Evolutionary conservation across 2,329 filamentous ascomycete genomes (phyloP).

Genomic region (Ceratocystis lukuohia): DNA sequence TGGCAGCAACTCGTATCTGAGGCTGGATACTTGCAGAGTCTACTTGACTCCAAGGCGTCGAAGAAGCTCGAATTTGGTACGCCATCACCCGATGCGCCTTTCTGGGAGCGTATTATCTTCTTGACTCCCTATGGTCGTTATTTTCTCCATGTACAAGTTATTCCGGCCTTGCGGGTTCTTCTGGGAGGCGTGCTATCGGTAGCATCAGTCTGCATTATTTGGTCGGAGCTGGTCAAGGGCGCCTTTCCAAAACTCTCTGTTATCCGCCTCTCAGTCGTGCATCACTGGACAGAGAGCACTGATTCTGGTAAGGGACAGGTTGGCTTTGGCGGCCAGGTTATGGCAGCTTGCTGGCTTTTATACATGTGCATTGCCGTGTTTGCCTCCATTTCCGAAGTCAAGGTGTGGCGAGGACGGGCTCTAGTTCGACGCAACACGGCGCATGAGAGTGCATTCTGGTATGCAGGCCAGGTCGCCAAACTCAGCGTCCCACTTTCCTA

Average conservation of each 20-base stretch:
- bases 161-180: constrained; percentile 53
- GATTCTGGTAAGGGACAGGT: constrained; percentile 51
- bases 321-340: constrained; percentile 72
- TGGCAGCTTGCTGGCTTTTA: constrained; percentile 75
- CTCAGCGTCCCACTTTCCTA: constrained; percentile 86
- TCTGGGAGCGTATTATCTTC: constrained; percentile 42
- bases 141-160: constrained; percentile 56
- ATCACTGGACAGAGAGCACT: constrained; percentile 49
- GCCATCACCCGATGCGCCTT: constrained; percentile 40
- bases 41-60: constrained; percentile 71
- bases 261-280: constrained; percentile 53
- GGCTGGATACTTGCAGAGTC: constrained; percentile 61
- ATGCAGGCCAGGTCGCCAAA: constrained; percentile 80
- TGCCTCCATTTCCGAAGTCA: constrained; percentile 77
- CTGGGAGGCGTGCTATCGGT: constrained; percentile 55
- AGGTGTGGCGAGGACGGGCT: constrained; percentile 93
- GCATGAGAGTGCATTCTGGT: constrained; percentile 90
- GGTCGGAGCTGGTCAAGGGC: constrained; percentile 87
- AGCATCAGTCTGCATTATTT: constrained; percentile 73
- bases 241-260: constrained; percentile 63
- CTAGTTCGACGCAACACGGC: constrained; percentile 84
- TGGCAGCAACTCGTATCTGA: constrained; percentile 70
- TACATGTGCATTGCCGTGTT: constrained; percentile 94
- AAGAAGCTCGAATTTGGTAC: constrained; percentile 65
- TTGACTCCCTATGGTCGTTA: constrained; percentile 75